These are phyloP conservation scores for Apophysomyces ossiformis DNA, from an alignment of 371 early-diverging fungal species.

Conservation along the genomic window DNA sequence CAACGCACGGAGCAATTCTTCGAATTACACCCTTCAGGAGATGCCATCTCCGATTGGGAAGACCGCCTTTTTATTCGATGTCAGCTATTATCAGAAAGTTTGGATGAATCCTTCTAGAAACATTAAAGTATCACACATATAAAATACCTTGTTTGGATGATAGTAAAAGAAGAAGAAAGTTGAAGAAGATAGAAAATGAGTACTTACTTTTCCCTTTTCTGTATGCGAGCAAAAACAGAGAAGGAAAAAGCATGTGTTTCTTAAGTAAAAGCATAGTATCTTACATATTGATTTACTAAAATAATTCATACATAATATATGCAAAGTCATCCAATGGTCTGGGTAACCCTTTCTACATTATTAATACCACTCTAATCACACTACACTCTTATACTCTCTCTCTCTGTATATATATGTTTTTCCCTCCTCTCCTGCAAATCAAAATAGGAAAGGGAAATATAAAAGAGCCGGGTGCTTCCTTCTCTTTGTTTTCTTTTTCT, in stretches of 20 bases:
- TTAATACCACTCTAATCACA: no score
- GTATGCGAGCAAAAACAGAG: not conserved
- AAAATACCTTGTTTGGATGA: no score
- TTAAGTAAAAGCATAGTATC: no score
- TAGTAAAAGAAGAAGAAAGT: not conserved
- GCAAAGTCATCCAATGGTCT: not conserved
- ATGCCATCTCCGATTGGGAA: constrained; percentile 42
- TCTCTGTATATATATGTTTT: no score
- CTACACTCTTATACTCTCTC: no score
- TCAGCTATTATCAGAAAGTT: constrained; percentile 31
- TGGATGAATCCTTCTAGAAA: constrained; percentile 21
- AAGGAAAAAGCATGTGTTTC: not conserved
- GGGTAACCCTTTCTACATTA: not conserved
- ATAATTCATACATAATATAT: no score
- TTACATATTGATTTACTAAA: no score
- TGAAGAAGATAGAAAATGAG: not conserved
- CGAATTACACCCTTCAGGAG: constrained; percentile 21
- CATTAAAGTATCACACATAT: no score
- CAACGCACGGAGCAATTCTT: constrained; percentile 28
- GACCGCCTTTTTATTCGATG: constrained; percentile 33
- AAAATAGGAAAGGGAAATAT: not conserved
- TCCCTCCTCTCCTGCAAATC: not conserved
- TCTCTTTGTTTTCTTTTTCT: not conserved
- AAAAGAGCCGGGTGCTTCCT: not conserved
- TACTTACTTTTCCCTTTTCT: not conserved